Conservation (phyloP, 495 filamentous ascomycete genomes). For the Alectoria sarmentosa region DNA sequence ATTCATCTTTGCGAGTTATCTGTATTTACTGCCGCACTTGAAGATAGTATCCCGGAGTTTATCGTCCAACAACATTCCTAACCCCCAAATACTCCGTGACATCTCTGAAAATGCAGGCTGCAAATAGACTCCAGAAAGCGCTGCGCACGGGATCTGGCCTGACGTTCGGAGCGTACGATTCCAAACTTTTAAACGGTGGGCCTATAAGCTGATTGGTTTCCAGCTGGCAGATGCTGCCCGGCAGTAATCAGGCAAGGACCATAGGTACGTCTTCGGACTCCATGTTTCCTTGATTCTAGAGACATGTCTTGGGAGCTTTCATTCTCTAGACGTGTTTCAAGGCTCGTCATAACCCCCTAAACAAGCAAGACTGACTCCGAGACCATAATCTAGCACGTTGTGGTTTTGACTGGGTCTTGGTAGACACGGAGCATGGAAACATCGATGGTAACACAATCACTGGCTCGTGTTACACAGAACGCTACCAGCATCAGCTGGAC, state of each 20-base stretch:
- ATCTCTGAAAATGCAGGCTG: conserved; percentile 49
- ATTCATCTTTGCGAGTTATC: too few relatives aligned
- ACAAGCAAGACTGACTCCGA: too few relatives aligned
- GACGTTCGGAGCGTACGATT: conserved; percentile 46
- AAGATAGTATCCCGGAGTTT: background rate
- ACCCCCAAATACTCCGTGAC: background rate
- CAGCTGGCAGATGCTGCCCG: conserved; percentile 67
- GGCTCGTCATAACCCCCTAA: too few relatives aligned
- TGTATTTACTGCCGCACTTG: background rate
- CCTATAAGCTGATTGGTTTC: background rate
- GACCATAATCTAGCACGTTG: too few relatives aligned
- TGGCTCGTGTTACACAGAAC: background rate
- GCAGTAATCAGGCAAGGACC: conserved; percentile 59
- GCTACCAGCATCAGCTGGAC: background rate
- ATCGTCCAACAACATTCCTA: too few relatives aligned
- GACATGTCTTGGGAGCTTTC: too few relatives aligned
- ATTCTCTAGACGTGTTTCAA: too few relatives aligned
- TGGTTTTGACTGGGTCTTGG: conserved; percentile 66
- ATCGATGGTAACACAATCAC: conserved; percentile 53
- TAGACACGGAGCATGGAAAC: conserved; percentile 75
- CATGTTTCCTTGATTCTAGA: too few relatives aligned
- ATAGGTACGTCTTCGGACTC: too few relatives aligned
- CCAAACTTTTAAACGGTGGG: too few relatives aligned
- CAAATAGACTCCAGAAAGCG: conserved; percentile 55
- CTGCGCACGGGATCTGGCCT: conserved; percentile 49